phyloP scores from a whole-genome alignment of 108 stramenopile genomes.

The Pseudonitzschia delicatissima region DNA sequence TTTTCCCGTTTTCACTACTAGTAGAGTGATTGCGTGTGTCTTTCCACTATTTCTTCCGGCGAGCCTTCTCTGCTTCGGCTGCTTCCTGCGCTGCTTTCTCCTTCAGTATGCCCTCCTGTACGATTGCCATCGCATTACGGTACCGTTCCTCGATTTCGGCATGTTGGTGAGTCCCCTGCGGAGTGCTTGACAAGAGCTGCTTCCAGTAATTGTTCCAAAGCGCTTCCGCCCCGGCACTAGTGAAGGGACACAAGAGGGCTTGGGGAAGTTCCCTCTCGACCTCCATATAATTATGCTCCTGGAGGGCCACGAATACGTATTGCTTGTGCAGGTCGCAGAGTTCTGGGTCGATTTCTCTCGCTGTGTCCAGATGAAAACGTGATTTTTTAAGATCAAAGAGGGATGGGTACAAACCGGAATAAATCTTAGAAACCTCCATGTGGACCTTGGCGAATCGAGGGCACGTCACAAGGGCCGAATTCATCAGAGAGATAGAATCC shows the following conservation, averaged over 20 bases:
- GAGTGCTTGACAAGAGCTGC: conserved; percentile 14
- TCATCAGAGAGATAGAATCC: conserved; percentile 56
- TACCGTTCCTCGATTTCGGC: conserved; percentile 35
- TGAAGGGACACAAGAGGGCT: conserved; percentile 70
- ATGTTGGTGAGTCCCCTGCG: not conserved
- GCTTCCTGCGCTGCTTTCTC: conserved; percentile 25
- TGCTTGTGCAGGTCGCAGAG: conserved; percentile 83
- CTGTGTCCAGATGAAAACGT: conserved; percentile 47
- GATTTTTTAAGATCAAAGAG: conserved; percentile 52
- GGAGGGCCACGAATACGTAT: conserved; percentile 68
- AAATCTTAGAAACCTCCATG: conserved; percentile 76
- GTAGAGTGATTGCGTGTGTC: no score
- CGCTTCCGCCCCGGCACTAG: conserved; percentile 56
- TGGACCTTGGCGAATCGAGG: conserved; percentile 77
- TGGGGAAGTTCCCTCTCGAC: conserved; percentile 66
- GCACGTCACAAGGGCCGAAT: conserved; percentile 64
- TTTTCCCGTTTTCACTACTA: no score
- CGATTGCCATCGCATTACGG: conserved; percentile 34
- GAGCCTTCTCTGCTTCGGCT: no score
- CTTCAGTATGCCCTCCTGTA: conserved; percentile 33
- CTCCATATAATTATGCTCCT: conserved; percentile 42
- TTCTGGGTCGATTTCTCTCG: conserved; percentile 69
- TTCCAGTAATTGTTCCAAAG: conserved; percentile 78
- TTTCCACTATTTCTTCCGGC: no score
- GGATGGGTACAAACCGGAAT: conserved; percentile 68